These are phyloP conservation scores for Microdochium paspali DNA, from an alignment of 2,329 filamentous ascomycete species.

Conservation along the genomic window DNA sequence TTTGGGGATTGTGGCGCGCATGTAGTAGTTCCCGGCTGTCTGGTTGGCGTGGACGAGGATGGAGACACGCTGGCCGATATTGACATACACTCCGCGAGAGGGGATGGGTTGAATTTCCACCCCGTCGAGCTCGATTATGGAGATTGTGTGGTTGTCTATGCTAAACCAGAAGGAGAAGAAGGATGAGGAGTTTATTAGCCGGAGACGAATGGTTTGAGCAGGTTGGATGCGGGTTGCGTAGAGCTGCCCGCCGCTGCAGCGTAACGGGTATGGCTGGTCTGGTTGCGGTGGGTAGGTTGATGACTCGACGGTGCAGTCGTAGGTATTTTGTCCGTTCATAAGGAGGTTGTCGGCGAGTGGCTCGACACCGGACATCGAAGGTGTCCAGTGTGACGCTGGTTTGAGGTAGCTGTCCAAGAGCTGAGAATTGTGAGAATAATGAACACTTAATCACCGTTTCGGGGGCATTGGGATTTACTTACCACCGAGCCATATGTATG, in stretches of 20 bases:
- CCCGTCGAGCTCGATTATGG: slow-evolving; percentile 29
- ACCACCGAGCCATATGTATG: slow-evolving; percentile 24
- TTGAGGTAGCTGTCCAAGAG: slow-evolving; percentile 20
- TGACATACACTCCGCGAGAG: slow-evolving; percentile 24
- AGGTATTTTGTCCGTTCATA: slow-evolving; percentile 27
- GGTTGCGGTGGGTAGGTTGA: slow-evolving; percentile 14
- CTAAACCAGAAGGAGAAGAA: slow-evolving; percentile 27
- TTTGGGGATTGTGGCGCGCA: slow-evolving; percentile 23
- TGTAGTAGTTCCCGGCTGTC: slow-evolving; percentile 20
- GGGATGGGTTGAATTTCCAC: slow-evolving; percentile 24
- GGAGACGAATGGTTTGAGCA: slow-evolving; percentile 19
- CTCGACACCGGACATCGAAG: slow-evolving; percentile 24
- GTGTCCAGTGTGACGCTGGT: slow-evolving; percentile 23
- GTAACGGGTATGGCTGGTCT: slow-evolving; percentile 2
- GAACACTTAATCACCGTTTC: background rate
- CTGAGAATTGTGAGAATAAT: slow-evolving; percentile 7
- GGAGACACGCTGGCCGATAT: slow-evolving; percentile 27
- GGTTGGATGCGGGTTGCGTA: slow-evolving; percentile 20
- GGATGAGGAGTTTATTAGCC: slow-evolving; percentile 29
- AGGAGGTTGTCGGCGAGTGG: slow-evolving; percentile 29
- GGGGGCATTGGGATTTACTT: slow-evolving; percentile 3
- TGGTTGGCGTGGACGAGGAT: slow-evolving; percentile 24
- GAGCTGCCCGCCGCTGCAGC: slow-evolving; percentile 19
- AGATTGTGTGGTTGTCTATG: slow-evolving; percentile 26
- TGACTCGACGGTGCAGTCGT: slow-evolving; percentile 20